A percentile compares a stretch with the other conserved stretches of the same genome.
Evolutionary conservation across 169 alveolate species (phyloP).

Genomic region (Plasmodium falciparum): DNA sequence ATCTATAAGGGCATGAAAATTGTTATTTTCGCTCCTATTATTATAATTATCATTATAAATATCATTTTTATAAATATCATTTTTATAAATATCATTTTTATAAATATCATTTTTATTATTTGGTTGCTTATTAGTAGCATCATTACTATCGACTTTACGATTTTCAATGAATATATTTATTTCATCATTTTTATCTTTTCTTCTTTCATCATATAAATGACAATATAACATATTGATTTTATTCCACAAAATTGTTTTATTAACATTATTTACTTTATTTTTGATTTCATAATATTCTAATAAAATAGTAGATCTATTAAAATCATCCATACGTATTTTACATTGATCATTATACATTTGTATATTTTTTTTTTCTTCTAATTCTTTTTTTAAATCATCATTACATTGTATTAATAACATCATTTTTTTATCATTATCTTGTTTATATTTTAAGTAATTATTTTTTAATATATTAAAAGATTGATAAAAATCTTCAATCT

Average conservation of each 20-base stretch:
- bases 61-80: not conserved
- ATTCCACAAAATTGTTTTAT: not conserved
- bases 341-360: conserved; percentile 36
- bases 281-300: conserved; percentile 50
- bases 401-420: conserved; percentile 27
- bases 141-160: not conserved
- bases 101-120: not conserved
- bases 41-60: not conserved
- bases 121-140: not conserved
- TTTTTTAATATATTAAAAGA: conserved; percentile 18
- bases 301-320: conserved; percentile 11
- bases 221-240: not conserved
- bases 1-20: conserved; percentile 9
- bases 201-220: no score
- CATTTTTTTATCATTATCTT: conserved; percentile 24
- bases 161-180: no score
- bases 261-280: conserved; percentile 20
- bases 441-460: conserved; percentile 37
- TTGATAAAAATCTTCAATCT: conserved; percentile 30
- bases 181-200: no score
- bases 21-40: not conserved
- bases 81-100: not conserved
- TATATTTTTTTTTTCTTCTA: conserved; percentile 29
- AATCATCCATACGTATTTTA: conserved; percentile 8
- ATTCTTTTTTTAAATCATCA: conserved; percentile 31